Percentiles rank a stretch among this genome's conserved stretches.
phyloP scores from a whole-genome alignment of 768 basidiomycete genomes.

The Artomyces pyxidatus region DNA sequence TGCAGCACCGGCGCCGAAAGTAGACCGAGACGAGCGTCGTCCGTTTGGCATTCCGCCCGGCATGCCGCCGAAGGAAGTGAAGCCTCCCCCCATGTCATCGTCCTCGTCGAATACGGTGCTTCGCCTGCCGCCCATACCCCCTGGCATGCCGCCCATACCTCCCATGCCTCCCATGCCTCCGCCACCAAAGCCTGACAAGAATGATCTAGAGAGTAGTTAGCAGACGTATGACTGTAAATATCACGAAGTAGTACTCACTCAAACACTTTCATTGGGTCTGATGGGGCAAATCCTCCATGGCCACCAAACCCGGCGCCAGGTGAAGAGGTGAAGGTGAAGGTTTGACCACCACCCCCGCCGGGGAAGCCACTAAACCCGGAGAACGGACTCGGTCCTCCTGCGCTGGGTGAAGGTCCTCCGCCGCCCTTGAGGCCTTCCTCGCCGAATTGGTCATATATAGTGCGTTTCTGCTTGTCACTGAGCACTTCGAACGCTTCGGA shows the following conservation, averaged over 20 bases:
- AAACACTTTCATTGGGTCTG: constrained; percentile 84
- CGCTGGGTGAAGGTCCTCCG: constrained; percentile 43
- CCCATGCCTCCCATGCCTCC: constrained; percentile 30
- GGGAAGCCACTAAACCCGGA: constrained; percentile 35
- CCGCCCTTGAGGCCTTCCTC: constrained; percentile 89
- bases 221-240: too few relatives aligned
- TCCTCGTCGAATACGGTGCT: constrained; percentile 23
- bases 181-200: constrained; percentile 46
- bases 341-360: constrained; percentile 36
- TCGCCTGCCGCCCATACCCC: constrained; percentile 9
- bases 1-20: constrained; percentile 3
- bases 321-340: constrained; percentile 49
- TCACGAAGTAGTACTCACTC: constrained; percentile 44
- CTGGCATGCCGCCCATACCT: constrained; percentile 27
- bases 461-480: constrained; percentile 76
- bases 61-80: constrained; percentile 39
- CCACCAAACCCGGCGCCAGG: constrained; percentile 37
- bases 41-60: constrained; percentile 44
- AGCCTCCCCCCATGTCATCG: constrained; percentile 39
- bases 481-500: constrained; percentile 96
- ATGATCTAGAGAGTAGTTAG: constrained; percentile 45
- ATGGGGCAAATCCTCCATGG: constrained; percentile 56
- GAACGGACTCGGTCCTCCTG: constrained; percentile 34
- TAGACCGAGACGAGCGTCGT: constrained; percentile 19
- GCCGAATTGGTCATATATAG: constrained; percentile 88